These are phyloP conservation scores for Fusarium sp. DNA, from an alignment of 2,329 filamentous ascomycete species.

Conservation along the genomic window DNA sequence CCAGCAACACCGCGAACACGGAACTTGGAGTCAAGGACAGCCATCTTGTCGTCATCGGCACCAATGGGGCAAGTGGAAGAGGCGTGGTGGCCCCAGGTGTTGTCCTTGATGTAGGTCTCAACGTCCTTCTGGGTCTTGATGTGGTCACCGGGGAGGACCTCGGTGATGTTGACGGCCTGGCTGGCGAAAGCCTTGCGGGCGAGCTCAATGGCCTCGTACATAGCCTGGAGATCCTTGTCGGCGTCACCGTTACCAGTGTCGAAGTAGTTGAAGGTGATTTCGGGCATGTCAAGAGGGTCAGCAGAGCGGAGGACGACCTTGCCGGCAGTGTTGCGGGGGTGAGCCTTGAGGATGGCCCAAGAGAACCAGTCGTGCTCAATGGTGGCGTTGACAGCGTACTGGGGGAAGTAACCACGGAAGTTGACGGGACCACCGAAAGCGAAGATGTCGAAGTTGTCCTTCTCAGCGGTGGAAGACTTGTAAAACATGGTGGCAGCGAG, in stretches of 20 bases:
- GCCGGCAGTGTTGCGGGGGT: constrained; percentile 71
- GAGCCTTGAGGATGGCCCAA: constrained; percentile 66
- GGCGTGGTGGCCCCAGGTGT: constrained; percentile 52
- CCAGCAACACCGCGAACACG: constrained; percentile 60
- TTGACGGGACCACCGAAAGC: constrained; percentile 66
- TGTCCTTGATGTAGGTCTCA: constrained; percentile 47
- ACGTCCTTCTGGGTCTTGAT: constrained; percentile 35
- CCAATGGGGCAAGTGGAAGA: constrained; percentile 52
- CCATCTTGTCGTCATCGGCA: constrained; percentile 48
- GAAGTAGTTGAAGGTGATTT: constrained; percentile 73
- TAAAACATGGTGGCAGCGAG: constrained; percentile 61
- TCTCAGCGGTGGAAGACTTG: constrained; percentile 53
- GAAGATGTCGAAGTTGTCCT: constrained; percentile 62
- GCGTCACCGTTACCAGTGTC: constrained; percentile 61
- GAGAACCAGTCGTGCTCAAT: constrained; percentile 57
- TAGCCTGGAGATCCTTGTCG: constrained; percentile 62
- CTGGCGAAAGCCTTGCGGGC: constrained; percentile 57
- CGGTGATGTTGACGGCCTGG: constrained; percentile 40
- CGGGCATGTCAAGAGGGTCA: constrained; percentile 72
- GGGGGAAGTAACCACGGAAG: constrained; percentile 69
- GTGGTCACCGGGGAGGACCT: constrained; percentile 32
- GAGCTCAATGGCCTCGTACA: constrained; percentile 67
- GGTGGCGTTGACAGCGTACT: constrained; percentile 61
- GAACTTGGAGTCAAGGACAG: constrained; percentile 63
- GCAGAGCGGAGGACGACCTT: constrained; percentile 70